Evolutionary conservation across 2,329 filamentous ascomycete species (phyloP), one percentile per base, ranked within the genome.

Genomic region (Aspergillus ochraceoroseus): DNA sequence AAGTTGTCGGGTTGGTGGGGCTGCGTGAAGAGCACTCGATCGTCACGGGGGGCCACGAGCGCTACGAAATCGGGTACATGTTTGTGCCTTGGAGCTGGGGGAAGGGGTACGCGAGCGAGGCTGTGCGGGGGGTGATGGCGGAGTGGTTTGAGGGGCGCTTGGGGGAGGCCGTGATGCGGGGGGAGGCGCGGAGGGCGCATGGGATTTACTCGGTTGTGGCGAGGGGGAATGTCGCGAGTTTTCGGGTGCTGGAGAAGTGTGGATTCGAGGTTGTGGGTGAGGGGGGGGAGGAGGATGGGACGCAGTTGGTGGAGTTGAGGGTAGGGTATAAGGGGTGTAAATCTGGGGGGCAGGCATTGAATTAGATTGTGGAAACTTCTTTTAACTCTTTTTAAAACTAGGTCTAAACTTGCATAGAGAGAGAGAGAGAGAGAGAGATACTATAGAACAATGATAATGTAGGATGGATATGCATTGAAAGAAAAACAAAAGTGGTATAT

Each of bases 41-140:
- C 11, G 26, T 33, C 2, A 19, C 26, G 4, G 14, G 19, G 3
- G 26, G n/a, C n/a, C n/a, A 27, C 7, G 23, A 33, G 11, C 26
- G 30, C 11, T 47, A 41, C 41, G 75, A 74, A 52, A 39, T 80
- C 17, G 78, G 78, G 14, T 82, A 82, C 56, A 70, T 79, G 64
- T 58, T 82, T 36, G 61, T 67, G 32, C 67, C 63, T 41, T 70
- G 74, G 49, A 53, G 61, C 38, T 82, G 78, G 78, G 73, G 75
- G 5, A 67, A 65, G 26, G 78, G 77, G 3, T 71, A 76, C 49
- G 76, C 71, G 22, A 78, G 73, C 1, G 78, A 82, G 60, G 74
- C 79, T 30, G 44, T 80, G 25, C 58, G 47, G 36, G 75, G 58
- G 1, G 73, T 73, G 37, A 45, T 75, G 8, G 45, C 53, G 7